Base-by-base conservation (phyloP, 148 eudicot species). In the Rhododendron henanense region DNA sequence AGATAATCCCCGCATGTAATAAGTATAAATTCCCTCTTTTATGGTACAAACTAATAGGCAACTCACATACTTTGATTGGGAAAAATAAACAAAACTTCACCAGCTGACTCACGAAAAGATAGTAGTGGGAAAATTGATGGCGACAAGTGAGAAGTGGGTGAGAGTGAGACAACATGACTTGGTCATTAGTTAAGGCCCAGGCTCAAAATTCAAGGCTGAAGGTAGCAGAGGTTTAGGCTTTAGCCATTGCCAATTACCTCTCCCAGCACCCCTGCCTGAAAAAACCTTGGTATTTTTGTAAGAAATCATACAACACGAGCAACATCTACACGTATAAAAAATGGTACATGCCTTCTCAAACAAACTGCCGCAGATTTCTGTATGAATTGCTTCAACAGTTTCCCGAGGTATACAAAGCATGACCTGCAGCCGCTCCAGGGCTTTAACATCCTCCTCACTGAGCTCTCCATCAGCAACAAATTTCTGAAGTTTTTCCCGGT, bases 401-500 rank as follows among this genome's bases (percentile, higher is more conserved):
- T 93, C 89, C 88, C 93, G 94, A 45, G 94, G 96, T 90, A 97
- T 90, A 85, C 99, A 97, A 81, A 97, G 91, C 98, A 97, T 87
- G 84, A 97, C 91, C 87, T 94, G 94, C 80, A 94, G 83, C 55
- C 95, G 93, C 78, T 94, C 90, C 88, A 97, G 86, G 61, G 95
- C 89, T 81, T 93, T 90, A 73, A 94, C 98, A 86, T 93, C 92
- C 39, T 95, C 95, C 82, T 95, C 98, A 89, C 89, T 92, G 85
- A 97, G 93, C 89, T 94, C 96, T 81, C 98, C 96, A 84, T 91
- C 93, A 90, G 90, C 90, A 85, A 97, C 90, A 88, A 89, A 90
- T 84, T 94, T 96, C 91, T 94, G 95, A 89, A 97, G 95, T 88
- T 97, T 97, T 84, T 94, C 94, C 87, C 95, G 90, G 90, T 97